Evolutionary conservation across 805 yeast species (phyloP).

Genomic region (Kuraishia borneana): DNA sequence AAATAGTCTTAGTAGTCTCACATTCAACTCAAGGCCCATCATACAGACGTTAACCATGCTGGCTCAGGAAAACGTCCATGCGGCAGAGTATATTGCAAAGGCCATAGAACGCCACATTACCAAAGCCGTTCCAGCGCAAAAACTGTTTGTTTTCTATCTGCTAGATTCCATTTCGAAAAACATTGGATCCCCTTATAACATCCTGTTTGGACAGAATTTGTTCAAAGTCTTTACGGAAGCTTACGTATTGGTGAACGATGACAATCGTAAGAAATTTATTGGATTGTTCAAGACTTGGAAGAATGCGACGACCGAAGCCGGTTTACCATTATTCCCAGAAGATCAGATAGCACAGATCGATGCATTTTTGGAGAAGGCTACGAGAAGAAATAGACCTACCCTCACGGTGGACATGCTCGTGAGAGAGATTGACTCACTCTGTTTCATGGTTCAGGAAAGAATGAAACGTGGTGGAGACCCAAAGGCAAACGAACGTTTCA

Average conservation of each 20-base stretch:
- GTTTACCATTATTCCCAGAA: constrained; percentile 59
- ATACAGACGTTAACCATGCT: constrained; percentile 74
- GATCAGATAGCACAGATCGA: constrained; percentile 66
- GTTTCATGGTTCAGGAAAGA: constrained; percentile 31
- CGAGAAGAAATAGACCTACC: constrained; percentile 22
- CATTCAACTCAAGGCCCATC: constrained; percentile 84
- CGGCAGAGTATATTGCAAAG: constrained; percentile 66
- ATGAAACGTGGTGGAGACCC: constrained; percentile 21
- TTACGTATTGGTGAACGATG: constrained; percentile 69
- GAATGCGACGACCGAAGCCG: constrained; percentile 47
- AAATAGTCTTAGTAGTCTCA: constrained; percentile 60
- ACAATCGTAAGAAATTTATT: constrained; percentile 61
- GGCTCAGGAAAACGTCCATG: constrained; percentile 74
- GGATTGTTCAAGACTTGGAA: constrained; percentile 87
- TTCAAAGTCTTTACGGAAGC: constrained; percentile 64
- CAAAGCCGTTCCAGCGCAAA: constrained; percentile 73
- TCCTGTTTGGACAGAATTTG: constrained; percentile 58
- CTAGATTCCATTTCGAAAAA: constrained; percentile 88
- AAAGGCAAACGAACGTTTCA: constrained; percentile 30
- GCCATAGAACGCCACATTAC: constrained; percentile 67
- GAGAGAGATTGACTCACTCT: constrained; percentile 22
- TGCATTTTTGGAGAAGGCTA: constrained; percentile 53
- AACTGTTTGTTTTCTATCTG: constrained; percentile 73
- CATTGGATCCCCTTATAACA: constrained; percentile 84
- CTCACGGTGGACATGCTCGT: constrained; percentile 9